phyloP scores from a whole-genome alignment of 139 green algal genomes.

The Desmodesmus armatus region DNA sequence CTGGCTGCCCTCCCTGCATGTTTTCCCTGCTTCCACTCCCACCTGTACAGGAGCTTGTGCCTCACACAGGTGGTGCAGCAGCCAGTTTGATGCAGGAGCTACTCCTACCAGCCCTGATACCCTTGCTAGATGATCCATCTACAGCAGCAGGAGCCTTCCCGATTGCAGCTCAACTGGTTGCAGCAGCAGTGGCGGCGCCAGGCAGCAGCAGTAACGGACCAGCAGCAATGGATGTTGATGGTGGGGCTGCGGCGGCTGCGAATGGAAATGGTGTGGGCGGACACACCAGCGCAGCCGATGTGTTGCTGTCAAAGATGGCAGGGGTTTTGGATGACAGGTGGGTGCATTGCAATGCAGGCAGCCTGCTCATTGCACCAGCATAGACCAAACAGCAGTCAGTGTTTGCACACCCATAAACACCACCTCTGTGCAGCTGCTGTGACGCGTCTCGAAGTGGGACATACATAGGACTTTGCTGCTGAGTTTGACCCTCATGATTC shows the following conservation, averaged over 20 bases:
- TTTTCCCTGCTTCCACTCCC: no score
- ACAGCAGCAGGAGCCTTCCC: conserved; percentile 42
- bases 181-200: neutral
- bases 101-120: conserved; percentile 44
- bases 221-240: conserved; percentile 2
- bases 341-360: no score
- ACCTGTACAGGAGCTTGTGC: no score
- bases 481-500: no score
- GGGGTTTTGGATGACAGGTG: conserved; percentile 51
- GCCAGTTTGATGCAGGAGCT: conserved; percentile 30
- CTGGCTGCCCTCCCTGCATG: no score
- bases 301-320: conserved; percentile 35
- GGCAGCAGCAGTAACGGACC: neutral
- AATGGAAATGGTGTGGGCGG: conserved; percentile 26
- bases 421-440: no score
- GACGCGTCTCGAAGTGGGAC: no score
- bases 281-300: conserved; percentile 15
- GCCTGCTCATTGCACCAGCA: no score
- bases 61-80: conserved; percentile 9
- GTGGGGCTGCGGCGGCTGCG: neutral
- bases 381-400: no score
- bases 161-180: conserved; percentile 36
- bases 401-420: no score
- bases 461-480: no score
- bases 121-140: conserved; percentile 21